A percentile compares a stretch with the other conserved stretches of the same genome.
phyloP scores from a whole-genome alignment of 163 green algal genomes.

The Volvox carteri region DNA sequence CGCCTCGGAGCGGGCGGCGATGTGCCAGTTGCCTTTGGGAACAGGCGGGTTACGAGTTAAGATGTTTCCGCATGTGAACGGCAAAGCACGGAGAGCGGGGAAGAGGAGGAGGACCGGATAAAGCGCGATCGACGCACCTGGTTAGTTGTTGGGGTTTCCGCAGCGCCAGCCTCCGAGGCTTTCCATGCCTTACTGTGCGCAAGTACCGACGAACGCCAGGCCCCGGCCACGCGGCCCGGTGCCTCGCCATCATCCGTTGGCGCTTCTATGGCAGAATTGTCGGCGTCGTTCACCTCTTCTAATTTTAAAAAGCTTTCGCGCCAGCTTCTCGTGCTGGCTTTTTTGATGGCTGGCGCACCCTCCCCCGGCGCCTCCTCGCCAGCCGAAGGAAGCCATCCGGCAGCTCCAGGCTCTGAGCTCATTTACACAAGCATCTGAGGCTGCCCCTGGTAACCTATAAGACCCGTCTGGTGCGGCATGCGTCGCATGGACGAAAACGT shows the following conservation, averaged over 20 bases:
- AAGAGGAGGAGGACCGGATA: too few relatives aligned
- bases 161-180: not conserved
- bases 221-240: not conserved
- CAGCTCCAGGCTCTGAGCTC: not conserved
- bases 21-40: not conserved
- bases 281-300: not conserved
- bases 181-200: not conserved
- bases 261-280: not conserved
- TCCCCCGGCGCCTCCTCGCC: not conserved
- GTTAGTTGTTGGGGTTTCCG: not conserved
- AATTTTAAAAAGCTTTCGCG: not conserved
- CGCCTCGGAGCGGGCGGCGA: not conserved
- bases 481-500: not conserved
- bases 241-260: not conserved
- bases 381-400: not conserved
- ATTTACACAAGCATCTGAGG: not conserved
- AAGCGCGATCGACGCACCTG: too few relatives aligned
- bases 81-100: too few relatives aligned
- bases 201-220: slow-evolving; percentile 16
- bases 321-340: not conserved
- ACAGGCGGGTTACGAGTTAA: not conserved
- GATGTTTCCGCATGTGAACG: too few relatives aligned
- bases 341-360: not conserved
- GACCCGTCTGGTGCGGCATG: not conserved
- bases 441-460: not conserved